Evolutionary conservation across 768 basidiomycete species (phyloP), one percentile per base, ranked within the genome.

Genomic region (Arthromyces matolae): DNA sequence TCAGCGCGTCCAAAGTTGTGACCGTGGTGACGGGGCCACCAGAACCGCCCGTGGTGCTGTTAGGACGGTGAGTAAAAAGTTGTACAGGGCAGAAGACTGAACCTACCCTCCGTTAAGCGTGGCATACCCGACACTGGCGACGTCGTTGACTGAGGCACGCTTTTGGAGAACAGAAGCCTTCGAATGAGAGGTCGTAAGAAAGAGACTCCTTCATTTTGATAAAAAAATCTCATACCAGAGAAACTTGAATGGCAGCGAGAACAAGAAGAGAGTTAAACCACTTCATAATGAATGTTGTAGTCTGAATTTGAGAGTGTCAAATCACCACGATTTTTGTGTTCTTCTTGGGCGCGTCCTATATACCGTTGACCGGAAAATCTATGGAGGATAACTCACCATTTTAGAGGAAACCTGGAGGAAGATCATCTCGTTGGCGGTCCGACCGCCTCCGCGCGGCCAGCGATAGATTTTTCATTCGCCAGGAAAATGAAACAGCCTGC

Each of bases 21-120:
- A 77, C 75, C 18, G 72, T 75, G 25, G 71, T 75, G 9, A 63
- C 60, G 6, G 71, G 51, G 10, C 73, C 73, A 27, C 73, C 75
- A 28, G 64, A 68, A 27, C 75, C 75, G 14, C 73, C 75, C 24
- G 68, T 64, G 2, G 75, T 77, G 18, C 75, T 73, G 35, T 25
- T 32, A 16, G 24, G 45, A 51, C 5, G 51, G 34, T 14, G 13
- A n/a, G 13, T 12, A 8, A 33, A 31, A 3, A 22, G 18, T 14
- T 16, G 4, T 14, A 19, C 8, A 16, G 31, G 5, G 9, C 18
- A 41, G 6, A 1, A 42, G 34, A 29, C 2, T 19, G 5, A 23
- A 49, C 64, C 47, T 40, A 68, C 69, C 70, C 69, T 45, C 66
- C 66, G 42, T 69, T 69, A 18, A 67, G 54, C 22, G 65, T 66